Evolutionary conservation across 2,329 filamentous ascomycete species (phyloP), one percentile per base, ranked within the genome.

Genomic region (Pseudogymnoascus sp.): DNA sequence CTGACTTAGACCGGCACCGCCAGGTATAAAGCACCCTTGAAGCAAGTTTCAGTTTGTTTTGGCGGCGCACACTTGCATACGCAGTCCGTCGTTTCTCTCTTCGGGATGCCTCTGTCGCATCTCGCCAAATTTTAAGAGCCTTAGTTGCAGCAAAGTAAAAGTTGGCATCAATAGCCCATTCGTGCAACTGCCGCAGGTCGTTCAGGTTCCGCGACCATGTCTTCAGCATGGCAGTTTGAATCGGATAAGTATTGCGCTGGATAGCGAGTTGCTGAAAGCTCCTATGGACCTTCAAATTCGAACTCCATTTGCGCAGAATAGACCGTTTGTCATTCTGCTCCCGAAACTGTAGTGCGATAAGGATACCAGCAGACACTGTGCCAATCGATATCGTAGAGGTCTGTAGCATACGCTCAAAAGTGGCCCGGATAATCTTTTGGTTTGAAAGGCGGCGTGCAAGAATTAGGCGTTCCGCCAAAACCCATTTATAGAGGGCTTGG

Each of bases 401-500:
- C 37, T 75, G 69, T 36, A 76, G 72, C 72, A 79, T 77, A 25
- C 67, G 71, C 31, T 73, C 69, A 25, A 81, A 74, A 6, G 73
- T 71, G 25, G 75, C 73, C 6, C 71, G 71, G 40, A 77, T 75
- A 46, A 76, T 71, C 11, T 74, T 73, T 65, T 76, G 73, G n/a
- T 77, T 74, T 38, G 69, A 72, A 56, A 78, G 73, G 56, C 75
- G 71, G 63, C 72, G 72, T 71, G 77, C 73, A 28, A 79, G 71
- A 18, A 72, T 70, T 56, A 70, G 75, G 65, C 79, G 72, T 62
- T 78, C 79, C 36, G 81, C 78, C 31, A 88, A 69, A n/a, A 82
- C 78, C 85, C 84, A 88, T 71, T 79, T 84, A 71, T 86, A 86
- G 65, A 88, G 75, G 5, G 77, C 73, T 69, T 87, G 80, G 31